These are phyloP conservation scores for Xylaria sp. DNA, from an alignment of 2,329 filamentous ascomycete species.

Conservation along the genomic window DNA sequence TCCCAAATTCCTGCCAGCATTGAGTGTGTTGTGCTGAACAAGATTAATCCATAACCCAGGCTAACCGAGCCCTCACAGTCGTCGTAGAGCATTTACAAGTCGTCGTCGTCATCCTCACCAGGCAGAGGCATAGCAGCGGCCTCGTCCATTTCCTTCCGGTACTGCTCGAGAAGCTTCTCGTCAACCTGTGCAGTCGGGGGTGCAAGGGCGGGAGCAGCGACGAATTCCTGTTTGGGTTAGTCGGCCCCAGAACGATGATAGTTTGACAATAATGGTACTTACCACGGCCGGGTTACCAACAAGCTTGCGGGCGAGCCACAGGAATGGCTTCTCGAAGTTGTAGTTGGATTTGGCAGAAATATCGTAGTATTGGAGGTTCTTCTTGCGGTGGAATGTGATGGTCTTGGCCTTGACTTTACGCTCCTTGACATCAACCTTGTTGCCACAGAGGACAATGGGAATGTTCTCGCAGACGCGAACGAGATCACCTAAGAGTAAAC, in stretches of 20 bases:
- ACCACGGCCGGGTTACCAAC: slow-evolving; percentile 91
- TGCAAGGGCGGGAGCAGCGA: slow-evolving; percentile 92
- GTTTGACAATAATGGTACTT: slow-evolving; percentile 50
- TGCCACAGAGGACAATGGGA: slow-evolving; percentile 96
- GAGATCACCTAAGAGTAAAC: slow-evolving; percentile 76
- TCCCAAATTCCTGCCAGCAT: slow-evolving; percentile 31
- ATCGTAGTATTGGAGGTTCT: slow-evolving; percentile 99
- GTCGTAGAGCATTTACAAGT: slow-evolving; percentile 59
- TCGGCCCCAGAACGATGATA: slow-evolving; percentile 43
- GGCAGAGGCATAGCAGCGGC: slow-evolving; percentile 88
- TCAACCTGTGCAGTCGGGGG: slow-evolving; percentile 93
- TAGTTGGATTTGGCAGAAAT: slow-evolving; percentile 99
- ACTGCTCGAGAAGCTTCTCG: slow-evolving; percentile 80
- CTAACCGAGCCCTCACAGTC: slow-evolving; percentile 33
- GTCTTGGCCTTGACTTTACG: slow-evolving; percentile 99
- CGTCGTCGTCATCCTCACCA: slow-evolving; percentile 87
- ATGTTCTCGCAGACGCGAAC: slow-evolving; percentile 99
- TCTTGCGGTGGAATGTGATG: slow-evolving; percentile 99
- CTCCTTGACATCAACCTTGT: slow-evolving; percentile 99
- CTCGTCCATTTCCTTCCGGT: slow-evolving; percentile 87
- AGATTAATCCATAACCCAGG: slow-evolving; percentile 29
- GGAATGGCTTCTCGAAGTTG: slow-evolving; percentile 99
- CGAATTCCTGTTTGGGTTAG: slow-evolving; percentile 77
- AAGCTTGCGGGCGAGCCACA: slow-evolving; percentile 98
- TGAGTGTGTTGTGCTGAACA: slow-evolving; percentile 26